Conservation (phyloP, 2,329 filamentous ascomycete genomes). For the Grosmannia huntii region DNA sequence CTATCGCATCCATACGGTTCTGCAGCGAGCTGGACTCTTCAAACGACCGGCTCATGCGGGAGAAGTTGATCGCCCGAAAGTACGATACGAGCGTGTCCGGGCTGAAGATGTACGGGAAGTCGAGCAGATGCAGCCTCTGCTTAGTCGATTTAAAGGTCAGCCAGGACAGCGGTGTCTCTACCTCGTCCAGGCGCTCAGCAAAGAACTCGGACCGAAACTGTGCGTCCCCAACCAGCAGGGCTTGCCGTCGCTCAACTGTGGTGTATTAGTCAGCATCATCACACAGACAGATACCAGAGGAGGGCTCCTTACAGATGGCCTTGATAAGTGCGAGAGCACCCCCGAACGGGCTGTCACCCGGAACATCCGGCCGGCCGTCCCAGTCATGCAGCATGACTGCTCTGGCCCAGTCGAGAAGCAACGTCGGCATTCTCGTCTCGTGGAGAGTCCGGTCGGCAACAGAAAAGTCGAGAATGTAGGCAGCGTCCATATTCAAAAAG, state of each 20-base stretch:
- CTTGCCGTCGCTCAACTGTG: slow-evolving; percentile 47
- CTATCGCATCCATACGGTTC: slow-evolving; percentile 42
- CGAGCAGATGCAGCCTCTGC: slow-evolving; percentile 60
- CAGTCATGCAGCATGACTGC: slow-evolving; percentile 67
- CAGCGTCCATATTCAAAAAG: slow-evolving; percentile 31
- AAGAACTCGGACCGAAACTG: slow-evolving; percentile 68
- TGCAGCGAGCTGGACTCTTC: slow-evolving; percentile 52
- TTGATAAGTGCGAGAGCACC: slow-evolving; percentile 64
- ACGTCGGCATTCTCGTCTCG: slow-evolving; percentile 41
- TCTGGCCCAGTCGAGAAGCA: slow-evolving; percentile 59
- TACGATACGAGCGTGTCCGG: slow-evolving; percentile 62
- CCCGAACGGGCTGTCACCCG: slow-evolving; percentile 58
- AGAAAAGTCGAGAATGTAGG: slow-evolving; percentile 34
- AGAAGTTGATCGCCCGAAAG: slow-evolving; percentile 80
- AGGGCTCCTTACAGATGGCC: slow-evolving; percentile 48
- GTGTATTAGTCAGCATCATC: background rate
- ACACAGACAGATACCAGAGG: background rate
- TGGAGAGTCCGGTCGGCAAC: slow-evolving; percentile 39
- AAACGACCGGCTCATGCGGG: slow-evolving; percentile 69
- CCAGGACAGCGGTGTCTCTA: slow-evolving; percentile 65
- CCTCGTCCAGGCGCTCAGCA: slow-evolving; percentile 59
- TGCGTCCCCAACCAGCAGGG: slow-evolving; percentile 50
- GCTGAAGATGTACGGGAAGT: slow-evolving; percentile 70
- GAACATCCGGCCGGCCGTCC: slow-evolving; percentile 61
- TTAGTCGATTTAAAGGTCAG: slow-evolving; percentile 46